Evolutionary conservation across 306 rosid species (phyloP), one percentile per base, ranked within the genome.

Genomic region (Dryas drummondii): DNA sequence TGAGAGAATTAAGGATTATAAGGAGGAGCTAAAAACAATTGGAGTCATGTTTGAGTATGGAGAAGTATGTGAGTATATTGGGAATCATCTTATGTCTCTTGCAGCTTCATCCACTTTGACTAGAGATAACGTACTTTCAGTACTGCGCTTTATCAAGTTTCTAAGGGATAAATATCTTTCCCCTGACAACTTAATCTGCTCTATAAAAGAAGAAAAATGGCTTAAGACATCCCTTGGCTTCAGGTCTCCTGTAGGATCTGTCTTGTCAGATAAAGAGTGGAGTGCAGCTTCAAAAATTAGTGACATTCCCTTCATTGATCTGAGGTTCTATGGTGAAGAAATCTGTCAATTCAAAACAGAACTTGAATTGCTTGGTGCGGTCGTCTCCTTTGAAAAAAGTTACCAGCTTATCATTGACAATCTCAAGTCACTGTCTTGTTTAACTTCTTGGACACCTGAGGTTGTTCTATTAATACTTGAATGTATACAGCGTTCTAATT

Each of bases 21-120:
- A 71, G 72, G 92, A 81, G 37, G 97, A 87, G 86, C 80, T 92
- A 17, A 84, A 83, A 64, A 73, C 72, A 44, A 7, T 88, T 71
- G 96, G 96, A 55, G 94, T 92, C 55, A 87, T 86, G 96, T 81
- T 81, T 65, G 86, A 85, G 3, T 87, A 72, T 53, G 83, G 55
- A 48, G 87, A 92, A 83, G 94, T 89, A 5, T 84, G 96, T 66
- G 5, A 27, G 13, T 88, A 75, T 79, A 87, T 92, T 58, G 94
- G 94, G 27, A 64, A 75, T 1, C 85, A 79, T 70, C 91, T 92
- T 3, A 88, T 88, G 96, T 64, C 83, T 42, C 86, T 80, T 4
- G 91, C 88, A 62, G 71, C 59, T 54, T 76, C 71, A 15, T 80
- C 71, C 69, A 70, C 83, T 66, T 66, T 88, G 40, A 78, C 73